A percentile compares a stretch with the other conserved stretches of the same genome.
These are phyloP conservation scores for Neurospora sp. DNA, from an alignment of 495 filamentous ascomycete species.

Conservation along the genomic window DNA sequence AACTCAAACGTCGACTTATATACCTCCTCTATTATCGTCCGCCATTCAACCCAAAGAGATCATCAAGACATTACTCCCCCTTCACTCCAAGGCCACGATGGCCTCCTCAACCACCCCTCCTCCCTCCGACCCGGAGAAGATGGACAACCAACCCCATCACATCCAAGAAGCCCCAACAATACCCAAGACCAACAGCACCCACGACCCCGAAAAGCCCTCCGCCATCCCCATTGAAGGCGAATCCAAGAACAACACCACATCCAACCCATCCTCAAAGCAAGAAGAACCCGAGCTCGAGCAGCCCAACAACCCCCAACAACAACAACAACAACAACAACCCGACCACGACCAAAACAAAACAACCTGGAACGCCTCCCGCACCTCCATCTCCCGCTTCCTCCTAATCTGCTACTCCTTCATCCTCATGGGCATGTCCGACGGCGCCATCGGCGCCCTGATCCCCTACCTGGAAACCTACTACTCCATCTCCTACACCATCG, in stretches of 20 bases:
- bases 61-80: not conserved
- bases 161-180: not conserved
- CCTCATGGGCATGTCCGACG: slow-evolving; percentile 75
- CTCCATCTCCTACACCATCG: slow-evolving; percentile 60
- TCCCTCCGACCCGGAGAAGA: not conserved
- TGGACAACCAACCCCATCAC: not conserved
- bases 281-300: not conserved
- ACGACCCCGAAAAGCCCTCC: not conserved
- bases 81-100: not conserved
- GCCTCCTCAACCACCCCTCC: not conserved
- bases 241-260: not conserved
- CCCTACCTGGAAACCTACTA: slow-evolving; percentile 54
- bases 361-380: slow-evolving; percentile 58
- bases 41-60: not conserved
- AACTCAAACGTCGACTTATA: no score
- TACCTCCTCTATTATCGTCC: not conserved
- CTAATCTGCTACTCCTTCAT: slow-evolving; percentile 66
- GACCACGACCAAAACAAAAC: not conserved
- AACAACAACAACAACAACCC: not conserved
- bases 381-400: slow-evolving; percentile 55
- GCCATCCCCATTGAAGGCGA: not conserved
- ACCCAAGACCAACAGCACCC: not conserved
- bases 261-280: not conserved
- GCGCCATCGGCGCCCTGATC: slow-evolving; percentile 51
- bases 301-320: not conserved